Evolutionary conservation across 257 asterid species (phyloP).

Genomic region (Catharanthus roseus): DNA sequence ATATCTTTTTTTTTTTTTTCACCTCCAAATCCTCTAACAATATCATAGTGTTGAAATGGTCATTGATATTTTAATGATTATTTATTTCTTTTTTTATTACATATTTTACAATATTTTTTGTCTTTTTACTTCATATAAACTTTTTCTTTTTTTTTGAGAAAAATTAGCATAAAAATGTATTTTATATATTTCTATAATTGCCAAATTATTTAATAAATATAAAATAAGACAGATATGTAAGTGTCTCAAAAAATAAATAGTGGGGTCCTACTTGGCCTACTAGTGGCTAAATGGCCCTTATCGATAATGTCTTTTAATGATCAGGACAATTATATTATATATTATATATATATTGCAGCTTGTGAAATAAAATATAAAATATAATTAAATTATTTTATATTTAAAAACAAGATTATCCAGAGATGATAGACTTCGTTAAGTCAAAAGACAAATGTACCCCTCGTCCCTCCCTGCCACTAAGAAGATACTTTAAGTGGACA

Average conservation of each 20-base stretch:
- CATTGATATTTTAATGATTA: neutral
- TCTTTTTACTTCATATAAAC: neutral
- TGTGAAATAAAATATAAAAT: neutral
- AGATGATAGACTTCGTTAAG: neutral
- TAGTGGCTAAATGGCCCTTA: neutral
- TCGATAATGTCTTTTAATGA: neutral
- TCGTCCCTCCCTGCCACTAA: neutral
- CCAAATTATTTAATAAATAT: neutral
- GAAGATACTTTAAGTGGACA: constrained; percentile 17
- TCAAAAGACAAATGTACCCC: neutral
- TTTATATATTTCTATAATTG: neutral
- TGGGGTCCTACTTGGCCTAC: neutral
- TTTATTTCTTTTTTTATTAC: no score
- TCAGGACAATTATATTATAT: no score
- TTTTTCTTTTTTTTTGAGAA: neutral
- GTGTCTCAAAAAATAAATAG: neutral
- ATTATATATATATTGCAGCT: neutral
- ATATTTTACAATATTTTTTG: no score
- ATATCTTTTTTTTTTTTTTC: neutral
- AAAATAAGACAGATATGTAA: neutral
- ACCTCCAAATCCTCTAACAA: neutral
- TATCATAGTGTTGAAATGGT: neutral
- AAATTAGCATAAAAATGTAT: neutral
- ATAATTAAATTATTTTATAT: neutral
- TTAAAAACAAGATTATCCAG: neutral